These are phyloP conservation scores for Paraphaeosphaeria sporulosa DNA, from an alignment of 2,329 filamentous ascomycete species.

Conservation along the genomic window DNA sequence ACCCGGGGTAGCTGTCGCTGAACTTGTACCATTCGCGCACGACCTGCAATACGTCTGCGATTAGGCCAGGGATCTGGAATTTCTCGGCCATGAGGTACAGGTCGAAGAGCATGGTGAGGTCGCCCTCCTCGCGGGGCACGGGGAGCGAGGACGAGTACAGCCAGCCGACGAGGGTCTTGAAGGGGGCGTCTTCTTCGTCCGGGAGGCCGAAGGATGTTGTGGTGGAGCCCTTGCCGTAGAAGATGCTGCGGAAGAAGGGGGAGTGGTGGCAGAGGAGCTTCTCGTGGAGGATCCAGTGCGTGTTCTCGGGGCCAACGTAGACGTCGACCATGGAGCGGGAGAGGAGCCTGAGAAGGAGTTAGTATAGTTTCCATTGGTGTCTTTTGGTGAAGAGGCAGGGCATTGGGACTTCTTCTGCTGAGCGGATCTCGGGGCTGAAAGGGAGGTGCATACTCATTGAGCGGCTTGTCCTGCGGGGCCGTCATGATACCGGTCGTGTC, in stretches of 20 bases:
- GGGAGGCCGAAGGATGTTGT: conserved; percentile 57
- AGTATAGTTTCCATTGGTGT: background rate
- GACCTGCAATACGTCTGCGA: conserved; percentile 57
- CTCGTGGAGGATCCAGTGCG: conserved; percentile 64
- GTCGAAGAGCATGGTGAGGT: conserved; percentile 60
- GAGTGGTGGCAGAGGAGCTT: conserved; percentile 64
- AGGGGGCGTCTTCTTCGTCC: conserved; percentile 60
- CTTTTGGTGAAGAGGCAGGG: no score
- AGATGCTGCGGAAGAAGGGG: conserved; percentile 61
- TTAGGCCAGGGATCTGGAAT: conserved; percentile 58
- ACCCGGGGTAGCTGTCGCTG: conserved; percentile 60
- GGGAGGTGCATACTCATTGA: conserved; percentile 41
- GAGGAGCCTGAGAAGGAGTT: conserved; percentile 54
- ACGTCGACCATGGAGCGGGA: conserved; percentile 63
- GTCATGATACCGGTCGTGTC: conserved; percentile 30
- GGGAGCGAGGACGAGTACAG: conserved; percentile 60
- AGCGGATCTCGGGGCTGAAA: background rate
- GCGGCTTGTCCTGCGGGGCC: conserved; percentile 37
- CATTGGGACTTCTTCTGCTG: no score
- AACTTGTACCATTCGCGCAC: conserved; percentile 61
- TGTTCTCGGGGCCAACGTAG: conserved; percentile 63
- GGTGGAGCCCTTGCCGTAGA: conserved; percentile 50
- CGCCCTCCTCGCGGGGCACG: conserved; percentile 58
- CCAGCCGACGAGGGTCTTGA: conserved; percentile 62
- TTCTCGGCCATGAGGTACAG: conserved; percentile 64